Conservation (phyloP, 2,329 filamentous ascomycete genomes). For the Exophiala mesophila region DNA sequence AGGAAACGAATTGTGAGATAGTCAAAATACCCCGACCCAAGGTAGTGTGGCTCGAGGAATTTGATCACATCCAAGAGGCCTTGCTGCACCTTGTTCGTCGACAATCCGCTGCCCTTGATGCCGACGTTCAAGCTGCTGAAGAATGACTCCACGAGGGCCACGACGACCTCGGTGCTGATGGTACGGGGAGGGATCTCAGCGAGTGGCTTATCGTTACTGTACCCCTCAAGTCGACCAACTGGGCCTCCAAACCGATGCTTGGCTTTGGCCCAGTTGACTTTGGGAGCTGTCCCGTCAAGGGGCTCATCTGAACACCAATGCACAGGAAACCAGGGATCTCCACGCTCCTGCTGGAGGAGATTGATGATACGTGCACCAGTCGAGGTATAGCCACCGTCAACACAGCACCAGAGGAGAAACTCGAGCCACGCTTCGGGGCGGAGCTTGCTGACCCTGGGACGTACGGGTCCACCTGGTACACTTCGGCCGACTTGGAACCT, state of each 20-base stretch:
- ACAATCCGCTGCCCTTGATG: constrained; percentile 14
- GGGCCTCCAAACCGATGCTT: constrained; percentile 13
- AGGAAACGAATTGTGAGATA: constrained; percentile 46
- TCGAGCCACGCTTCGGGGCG: constrained; percentile 47
- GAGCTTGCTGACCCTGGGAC: constrained; percentile 39
- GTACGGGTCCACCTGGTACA: constrained; percentile 36
- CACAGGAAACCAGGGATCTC: constrained; percentile 37
- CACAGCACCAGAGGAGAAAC: constrained; percentile 47
- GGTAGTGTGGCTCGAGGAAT: constrained; percentile 32
- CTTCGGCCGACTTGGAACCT: constrained; percentile 28
- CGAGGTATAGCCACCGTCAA: constrained; percentile 41
- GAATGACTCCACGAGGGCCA: constrained; percentile 51
- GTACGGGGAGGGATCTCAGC: constrained; percentile 43
- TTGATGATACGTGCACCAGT: constrained; percentile 39
- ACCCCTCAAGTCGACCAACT: constrained; percentile 18
- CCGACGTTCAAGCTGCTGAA: constrained; percentile 42
- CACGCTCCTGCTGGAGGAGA: constrained; percentile 29
- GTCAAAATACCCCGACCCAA: constrained; percentile 31
- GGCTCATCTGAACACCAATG: constrained; percentile 33
- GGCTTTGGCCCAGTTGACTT: constrained; percentile 19
- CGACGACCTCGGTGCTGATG: constrained; percentile 55
- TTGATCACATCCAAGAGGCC: constrained; percentile 39
- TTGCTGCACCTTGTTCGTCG: constrained; percentile 2
- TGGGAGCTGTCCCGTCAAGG: constrained; percentile 2
- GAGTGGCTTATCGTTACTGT: constrained; percentile 29